A percentile compares a stretch with the other conserved stretches of the same genome.
These are phyloP conservation scores for Termitomyces heimii DNA, from an alignment of 768 basidiomycete genomes.

Conservation along the genomic window DNA sequence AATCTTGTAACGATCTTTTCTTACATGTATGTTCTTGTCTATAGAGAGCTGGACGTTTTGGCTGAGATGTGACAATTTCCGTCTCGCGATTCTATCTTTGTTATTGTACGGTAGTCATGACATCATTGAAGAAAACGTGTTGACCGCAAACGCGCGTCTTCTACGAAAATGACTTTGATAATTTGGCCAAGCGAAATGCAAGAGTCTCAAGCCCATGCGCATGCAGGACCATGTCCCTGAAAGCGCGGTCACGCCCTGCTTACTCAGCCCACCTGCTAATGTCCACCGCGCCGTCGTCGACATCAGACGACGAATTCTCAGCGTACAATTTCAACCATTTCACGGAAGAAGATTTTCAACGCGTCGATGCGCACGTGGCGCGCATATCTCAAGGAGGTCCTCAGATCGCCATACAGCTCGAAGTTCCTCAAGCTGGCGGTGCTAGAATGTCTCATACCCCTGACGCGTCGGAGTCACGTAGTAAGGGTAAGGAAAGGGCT, in stretches of 20 bases:
- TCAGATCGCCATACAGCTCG: slow-evolving; percentile 28
- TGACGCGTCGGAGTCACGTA: not conserved
- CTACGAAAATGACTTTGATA: not conserved
- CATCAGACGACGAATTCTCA: slow-evolving; percentile 37
- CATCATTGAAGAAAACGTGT: not conserved
- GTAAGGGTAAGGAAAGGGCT: not conserved
- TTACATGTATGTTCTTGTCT: not conserved
- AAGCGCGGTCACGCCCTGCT: not conserved
- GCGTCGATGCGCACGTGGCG: slow-evolving; percentile 36
- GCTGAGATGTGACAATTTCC: not conserved
- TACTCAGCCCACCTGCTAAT: not conserved
- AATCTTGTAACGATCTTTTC: not conserved
- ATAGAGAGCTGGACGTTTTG: not conserved
- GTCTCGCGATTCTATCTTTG: not conserved
- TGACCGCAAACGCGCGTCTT: too few relatives aligned
- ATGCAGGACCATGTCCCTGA: not conserved
- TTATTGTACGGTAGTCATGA: not conserved
- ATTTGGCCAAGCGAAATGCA: not conserved
- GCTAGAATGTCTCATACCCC: not conserved
- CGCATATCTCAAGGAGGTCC: slow-evolving; percentile 20
- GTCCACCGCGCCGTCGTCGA: slow-evolving; percentile 6
- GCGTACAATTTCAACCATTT: slow-evolving; percentile 48
- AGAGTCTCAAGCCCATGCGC: too few relatives aligned
- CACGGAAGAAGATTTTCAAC: slow-evolving; percentile 49
- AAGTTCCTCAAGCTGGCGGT: slow-evolving; percentile 4